phyloP scores from a whole-genome alignment of 2,329 filamentous ascomycete species.

The Exophiala sideris region DNA sequence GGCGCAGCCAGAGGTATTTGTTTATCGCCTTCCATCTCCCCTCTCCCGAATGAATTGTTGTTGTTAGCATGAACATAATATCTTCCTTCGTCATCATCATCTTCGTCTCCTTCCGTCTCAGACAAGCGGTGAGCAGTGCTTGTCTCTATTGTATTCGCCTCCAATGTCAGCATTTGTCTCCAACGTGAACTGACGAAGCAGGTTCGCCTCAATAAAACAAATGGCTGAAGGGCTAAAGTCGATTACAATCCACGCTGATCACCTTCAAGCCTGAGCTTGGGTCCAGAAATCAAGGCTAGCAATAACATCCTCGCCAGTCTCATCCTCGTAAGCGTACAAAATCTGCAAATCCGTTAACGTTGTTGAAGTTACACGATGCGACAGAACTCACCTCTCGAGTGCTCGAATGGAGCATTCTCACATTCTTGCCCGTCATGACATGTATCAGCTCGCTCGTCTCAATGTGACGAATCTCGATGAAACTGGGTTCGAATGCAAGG shows the following conservation, averaged over 20 bases:
- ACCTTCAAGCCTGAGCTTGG: slow-evolving; percentile 18
- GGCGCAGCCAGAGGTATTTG: background rate
- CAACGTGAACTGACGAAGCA: background rate
- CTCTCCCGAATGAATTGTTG: background rate
- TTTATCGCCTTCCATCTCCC: background rate
- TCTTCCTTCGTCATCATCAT: background rate
- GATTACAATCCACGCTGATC: background rate
- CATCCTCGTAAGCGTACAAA: slow-evolving; percentile 95
- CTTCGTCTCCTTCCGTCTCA: background rate
- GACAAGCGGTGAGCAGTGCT: background rate
- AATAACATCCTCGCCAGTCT: slow-evolving; percentile 86
- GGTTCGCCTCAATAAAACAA: background rate
- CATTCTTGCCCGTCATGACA: slow-evolving; percentile 94
- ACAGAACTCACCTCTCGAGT: slow-evolving; percentile 77
- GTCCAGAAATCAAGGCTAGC: slow-evolving; percentile 96
- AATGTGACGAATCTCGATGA: slow-evolving; percentile 93
- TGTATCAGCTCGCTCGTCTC: slow-evolving; percentile 88
- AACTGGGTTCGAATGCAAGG: slow-evolving; percentile 92
- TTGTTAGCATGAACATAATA: background rate
- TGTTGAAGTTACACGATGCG: background rate
- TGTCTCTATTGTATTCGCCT: background rate
- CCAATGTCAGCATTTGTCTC: background rate
- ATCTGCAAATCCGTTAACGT: slow-evolving; percentile 61
- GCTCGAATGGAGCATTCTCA: slow-evolving; percentile 94
- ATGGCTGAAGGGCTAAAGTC: background rate